These are phyloP conservation scores for Saccharomycopsis fermentans DNA, from an alignment of 805 yeast species.

Conservation along the genomic window DNA sequence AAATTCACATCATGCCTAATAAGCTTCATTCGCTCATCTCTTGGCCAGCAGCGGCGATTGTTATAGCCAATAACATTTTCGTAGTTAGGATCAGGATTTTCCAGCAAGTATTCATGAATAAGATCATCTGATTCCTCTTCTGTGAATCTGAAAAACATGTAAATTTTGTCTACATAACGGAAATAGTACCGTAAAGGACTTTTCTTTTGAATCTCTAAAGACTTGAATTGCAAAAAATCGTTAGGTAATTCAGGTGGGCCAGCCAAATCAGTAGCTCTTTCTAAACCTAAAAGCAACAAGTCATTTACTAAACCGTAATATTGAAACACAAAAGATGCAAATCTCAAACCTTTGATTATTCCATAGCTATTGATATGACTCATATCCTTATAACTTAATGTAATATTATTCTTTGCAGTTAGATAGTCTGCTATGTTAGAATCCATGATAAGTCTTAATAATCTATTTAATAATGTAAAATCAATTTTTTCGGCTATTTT, in stretches of 20 bases:
- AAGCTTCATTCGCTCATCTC: slow-evolving; percentile 81
- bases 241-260: slow-evolving; percentile 67
- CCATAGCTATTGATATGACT: slow-evolving; percentile 86
- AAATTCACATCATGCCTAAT: slow-evolving; percentile 86
- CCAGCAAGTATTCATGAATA: slow-evolving; percentile 64
- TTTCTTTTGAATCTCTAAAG: slow-evolving; percentile 43
- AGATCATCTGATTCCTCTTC: slow-evolving; percentile 67
- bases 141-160: slow-evolving; percentile 66
- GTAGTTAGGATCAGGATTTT: slow-evolving; percentile 88
- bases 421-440: slow-evolving; percentile 91
- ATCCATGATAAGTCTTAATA: slow-evolving; percentile 73
- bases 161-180: slow-evolving; percentile 75
- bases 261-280: slow-evolving; percentile 80
- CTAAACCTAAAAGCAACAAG: slow-evolving; percentile 70
- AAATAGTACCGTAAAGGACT: slow-evolving; percentile 35
- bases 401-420: slow-evolving; percentile 80
- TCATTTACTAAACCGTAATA: slow-evolving; percentile 84
- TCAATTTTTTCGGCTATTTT: slow-evolving; percentile 81
- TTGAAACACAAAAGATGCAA: slow-evolving; percentile 82
- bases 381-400: slow-evolving; percentile 86
- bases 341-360: slow-evolving; percentile 77
- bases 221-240: slow-evolving; percentile 64
- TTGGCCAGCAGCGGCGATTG: slow-evolving; percentile 90
- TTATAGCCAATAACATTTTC: slow-evolving; percentile 79
- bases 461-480: slow-evolving; percentile 72